Base-by-base conservation (phyloP, 257 asterid species). In the Cruciata laevipes region DNA sequence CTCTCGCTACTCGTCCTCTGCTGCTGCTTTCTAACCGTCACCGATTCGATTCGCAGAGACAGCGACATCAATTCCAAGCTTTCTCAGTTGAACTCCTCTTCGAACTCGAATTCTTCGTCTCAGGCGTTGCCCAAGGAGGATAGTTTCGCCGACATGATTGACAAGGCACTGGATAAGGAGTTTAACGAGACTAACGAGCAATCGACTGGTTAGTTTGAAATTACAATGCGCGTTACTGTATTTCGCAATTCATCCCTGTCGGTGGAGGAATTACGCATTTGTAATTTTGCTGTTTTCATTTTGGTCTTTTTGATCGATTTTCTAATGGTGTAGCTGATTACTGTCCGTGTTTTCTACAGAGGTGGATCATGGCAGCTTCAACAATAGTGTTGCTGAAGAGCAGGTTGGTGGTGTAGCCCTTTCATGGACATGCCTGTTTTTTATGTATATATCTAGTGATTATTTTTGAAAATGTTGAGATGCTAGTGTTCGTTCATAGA, bases 321-420 rank as follows among this genome's bases (percentile, higher is more conserved):
- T 37, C 42, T 0, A 37, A 7, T 32, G 37, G 7, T 57, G 32
- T 40, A 61, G 73, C 64, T 60, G 52, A 44, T 33, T 66, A 65
- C 17, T 65, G 9, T 33, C 40, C 11, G 11, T 14, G 17, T 65
- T 44, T 78, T 66, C 69, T 77, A 75, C 87, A 87, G 95, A 64
- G 49, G 79, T 51, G 17, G 95, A 89, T 83, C 91, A 79, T 47
- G 87, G 91, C 73, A 85, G 97, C 83, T 87, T 89, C 85, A 87
- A 87, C 80, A 85, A 80, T 81, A 89, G 97, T 74, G 94, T 87
- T 24, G 79, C 83, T 17, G 95, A 83, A 79, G 77, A 87, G 76
- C 94, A 89, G 97, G 95, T 89, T 27, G 32, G 70, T 58, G 61
- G 62, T 74, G 9, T 68, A 18, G 62, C 55, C 58, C 37, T 68